phyloP scores from a whole-genome alignment of 768 basidiomycete species.

The Trametes coccinea region DNA sequence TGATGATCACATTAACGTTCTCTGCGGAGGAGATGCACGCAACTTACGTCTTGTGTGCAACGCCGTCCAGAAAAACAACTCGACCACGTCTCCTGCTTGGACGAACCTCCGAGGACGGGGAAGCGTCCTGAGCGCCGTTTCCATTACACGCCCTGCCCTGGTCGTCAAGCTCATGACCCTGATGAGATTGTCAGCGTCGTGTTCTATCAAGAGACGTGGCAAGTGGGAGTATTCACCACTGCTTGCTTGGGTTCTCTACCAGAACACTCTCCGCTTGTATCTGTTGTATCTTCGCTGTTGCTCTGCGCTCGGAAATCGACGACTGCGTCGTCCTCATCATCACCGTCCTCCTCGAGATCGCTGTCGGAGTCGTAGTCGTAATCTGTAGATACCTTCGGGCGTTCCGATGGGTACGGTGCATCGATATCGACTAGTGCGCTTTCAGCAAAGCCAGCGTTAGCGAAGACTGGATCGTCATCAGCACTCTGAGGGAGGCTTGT shows the following conservation, averaged over 20 bases:
- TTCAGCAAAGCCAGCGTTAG: conserved; percentile 4
- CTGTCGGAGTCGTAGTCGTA: conserved; percentile 12
- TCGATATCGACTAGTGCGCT: conserved; percentile 3
- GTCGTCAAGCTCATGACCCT: too few species aligned
- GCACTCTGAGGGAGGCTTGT: background rate
- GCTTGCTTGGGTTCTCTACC: background rate
- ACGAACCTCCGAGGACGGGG: background rate
- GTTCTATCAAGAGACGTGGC: too few species aligned
- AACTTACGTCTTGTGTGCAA: conserved; percentile 14
- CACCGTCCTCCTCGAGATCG: conserved; percentile 12
- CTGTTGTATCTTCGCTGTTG: background rate
- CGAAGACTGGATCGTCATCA: background rate
- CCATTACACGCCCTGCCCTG: background rate
- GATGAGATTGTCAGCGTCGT: too few species aligned
- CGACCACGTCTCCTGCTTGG: background rate
- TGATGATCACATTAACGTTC: background rate
- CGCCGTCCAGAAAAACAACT: conserved; percentile 5
- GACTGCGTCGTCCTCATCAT: background rate
- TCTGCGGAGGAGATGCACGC: too few species aligned
- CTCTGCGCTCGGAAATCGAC: background rate
- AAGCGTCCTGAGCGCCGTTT: background rate
- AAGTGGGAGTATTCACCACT: too few species aligned
- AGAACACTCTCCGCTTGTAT: background rate
- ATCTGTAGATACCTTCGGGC: background rate
- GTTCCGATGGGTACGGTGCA: conserved; percentile 8